Evolutionary conservation across 306 rosid genomes (phyloP).

Genomic region (Fragaria iinumae): DNA sequence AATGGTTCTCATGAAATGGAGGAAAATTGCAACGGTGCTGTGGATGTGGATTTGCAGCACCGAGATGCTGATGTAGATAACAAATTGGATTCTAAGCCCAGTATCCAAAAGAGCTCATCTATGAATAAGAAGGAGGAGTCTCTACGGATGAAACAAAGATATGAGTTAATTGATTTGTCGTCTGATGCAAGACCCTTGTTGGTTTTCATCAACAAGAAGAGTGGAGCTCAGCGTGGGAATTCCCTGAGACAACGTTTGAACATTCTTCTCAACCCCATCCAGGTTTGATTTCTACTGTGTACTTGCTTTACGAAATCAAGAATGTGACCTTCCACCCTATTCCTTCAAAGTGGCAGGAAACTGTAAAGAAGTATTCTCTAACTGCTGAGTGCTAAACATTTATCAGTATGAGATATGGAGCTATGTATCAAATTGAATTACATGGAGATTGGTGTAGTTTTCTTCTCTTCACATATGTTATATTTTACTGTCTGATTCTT

Average conservation of each 20-base stretch:
- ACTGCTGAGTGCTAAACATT: background rate
- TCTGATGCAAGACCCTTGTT: constrained; percentile 89
- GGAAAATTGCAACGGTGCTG: constrained; percentile 46
- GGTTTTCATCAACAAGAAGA: constrained; percentile 95
- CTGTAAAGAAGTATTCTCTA: background rate
- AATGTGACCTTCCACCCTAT: background rate
- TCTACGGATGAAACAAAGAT: constrained; percentile 59
- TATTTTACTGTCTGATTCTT: background rate
- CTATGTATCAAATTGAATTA: background rate
- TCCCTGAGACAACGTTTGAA: constrained; percentile 78
- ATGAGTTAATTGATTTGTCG: constrained; percentile 78
- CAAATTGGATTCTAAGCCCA: constrained; percentile 53
- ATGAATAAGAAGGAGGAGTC: constrained; percentile 65
- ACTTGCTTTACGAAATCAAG: background rate
- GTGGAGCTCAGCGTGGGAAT: constrained; percentile 99
- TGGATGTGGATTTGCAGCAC: constrained; percentile 47
- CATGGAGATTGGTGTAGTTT: background rate
- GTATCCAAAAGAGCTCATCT: constrained; percentile 50
- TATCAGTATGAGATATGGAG: constrained; percentile 4
- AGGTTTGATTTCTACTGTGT: constrained; percentile 57
- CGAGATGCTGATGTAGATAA: constrained; percentile 58
- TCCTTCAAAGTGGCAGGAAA: background rate
- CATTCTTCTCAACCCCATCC: constrained; percentile 83
- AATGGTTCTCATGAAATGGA: constrained; percentile 65
- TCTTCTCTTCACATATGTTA: background rate